A percentile compares a stretch with the other conserved stretches of the same genome.
phyloP scores from a whole-genome alignment of 495 filamentous ascomycete species.

The Penicillium coffeae region DNA sequence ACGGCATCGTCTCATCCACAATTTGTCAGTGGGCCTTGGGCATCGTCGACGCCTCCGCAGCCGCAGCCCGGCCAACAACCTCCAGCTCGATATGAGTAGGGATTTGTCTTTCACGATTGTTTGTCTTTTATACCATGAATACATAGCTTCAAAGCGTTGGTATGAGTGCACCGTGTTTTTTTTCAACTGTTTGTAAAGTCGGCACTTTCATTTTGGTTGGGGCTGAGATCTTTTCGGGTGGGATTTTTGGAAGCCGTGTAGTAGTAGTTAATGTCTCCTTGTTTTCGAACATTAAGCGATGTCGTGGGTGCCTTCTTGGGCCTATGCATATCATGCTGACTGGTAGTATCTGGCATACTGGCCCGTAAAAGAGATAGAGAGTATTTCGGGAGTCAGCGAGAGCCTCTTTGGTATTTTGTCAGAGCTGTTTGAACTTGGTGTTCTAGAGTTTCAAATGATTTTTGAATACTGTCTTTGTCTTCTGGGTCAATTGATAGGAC shows the following conservation, averaged over 20 bases:
- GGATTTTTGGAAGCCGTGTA: too few relatives aligned
- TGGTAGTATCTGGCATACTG: too few relatives aligned
- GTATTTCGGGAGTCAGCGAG: not conserved
- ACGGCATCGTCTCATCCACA: constrained; percentile 13
- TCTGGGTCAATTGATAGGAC: not conserved
- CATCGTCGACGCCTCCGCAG: constrained; percentile 13
- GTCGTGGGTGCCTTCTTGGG: not conserved
- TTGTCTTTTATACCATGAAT: not conserved
- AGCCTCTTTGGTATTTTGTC: not conserved
- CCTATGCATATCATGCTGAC: too few relatives aligned
- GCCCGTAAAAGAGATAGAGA: not conserved
- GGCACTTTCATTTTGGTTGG: too few relatives aligned
- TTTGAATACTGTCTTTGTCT: not conserved
- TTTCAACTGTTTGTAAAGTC: too few relatives aligned
- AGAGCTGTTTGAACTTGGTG: constrained; percentile 5
- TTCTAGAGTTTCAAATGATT: not conserved
- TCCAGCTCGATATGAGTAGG: not conserved
- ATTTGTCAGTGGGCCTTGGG: constrained; percentile 27
- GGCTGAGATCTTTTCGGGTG: too few relatives aligned
- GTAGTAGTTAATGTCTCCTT: not conserved
- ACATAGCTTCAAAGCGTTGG: too few relatives aligned
- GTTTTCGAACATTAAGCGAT: not conserved
- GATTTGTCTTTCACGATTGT: not conserved
- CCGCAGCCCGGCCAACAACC: constrained; percentile 4
- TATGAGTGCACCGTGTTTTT: not conserved